phyloP scores from a whole-genome alignment of 768 basidiomycete species.

The Naematelia encephala region DNA sequence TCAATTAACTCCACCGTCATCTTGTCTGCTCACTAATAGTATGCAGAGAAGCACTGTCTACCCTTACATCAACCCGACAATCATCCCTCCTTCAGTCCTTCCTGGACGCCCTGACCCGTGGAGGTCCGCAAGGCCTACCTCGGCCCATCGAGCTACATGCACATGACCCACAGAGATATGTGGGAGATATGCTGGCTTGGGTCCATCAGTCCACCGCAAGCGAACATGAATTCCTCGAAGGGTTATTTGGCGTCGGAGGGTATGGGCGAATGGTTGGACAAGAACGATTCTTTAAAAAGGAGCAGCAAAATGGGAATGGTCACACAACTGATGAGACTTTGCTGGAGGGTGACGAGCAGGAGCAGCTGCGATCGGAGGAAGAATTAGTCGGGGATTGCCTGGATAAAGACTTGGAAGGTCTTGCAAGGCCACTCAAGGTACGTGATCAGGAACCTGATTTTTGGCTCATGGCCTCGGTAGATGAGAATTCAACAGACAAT shows the following conservation, averaged over 20 bases:
- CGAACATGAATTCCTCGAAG: conserved; percentile 89
- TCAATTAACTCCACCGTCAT: not conserved
- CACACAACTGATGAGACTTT: not conserved
- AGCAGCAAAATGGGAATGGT: conserved; percentile 17
- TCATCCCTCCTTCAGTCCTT: conserved; percentile 75
- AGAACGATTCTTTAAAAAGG: conserved; percentile 55
- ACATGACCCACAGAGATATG: conserved; percentile 92
- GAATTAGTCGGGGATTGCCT: conserved; percentile 70
- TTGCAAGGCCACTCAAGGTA: conserved; percentile 87
- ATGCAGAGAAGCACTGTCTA: conserved; percentile 66
- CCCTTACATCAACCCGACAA: conserved; percentile 78
- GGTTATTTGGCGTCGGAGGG: conserved; percentile 70
- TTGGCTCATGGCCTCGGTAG: conserved; percentile 51
- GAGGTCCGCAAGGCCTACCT: conserved; percentile 77
- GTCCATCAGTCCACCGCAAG: conserved; percentile 93
- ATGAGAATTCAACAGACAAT: conserved; percentile 89
- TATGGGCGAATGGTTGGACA: conserved; percentile 71
- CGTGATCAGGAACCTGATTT: conserved; percentile 5
- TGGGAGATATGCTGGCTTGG: conserved; percentile 99
- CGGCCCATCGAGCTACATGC: conserved; percentile 96
- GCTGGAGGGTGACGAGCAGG: not conserved
- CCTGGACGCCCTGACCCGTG: conserved; percentile 79
- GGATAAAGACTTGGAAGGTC: conserved; percentile 74
- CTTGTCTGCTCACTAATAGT: conserved; percentile 28
- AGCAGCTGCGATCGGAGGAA: not conserved